Conservation (phyloP, 2,329 filamentous ascomycete species). For the Penicillium occitanis region DNA sequence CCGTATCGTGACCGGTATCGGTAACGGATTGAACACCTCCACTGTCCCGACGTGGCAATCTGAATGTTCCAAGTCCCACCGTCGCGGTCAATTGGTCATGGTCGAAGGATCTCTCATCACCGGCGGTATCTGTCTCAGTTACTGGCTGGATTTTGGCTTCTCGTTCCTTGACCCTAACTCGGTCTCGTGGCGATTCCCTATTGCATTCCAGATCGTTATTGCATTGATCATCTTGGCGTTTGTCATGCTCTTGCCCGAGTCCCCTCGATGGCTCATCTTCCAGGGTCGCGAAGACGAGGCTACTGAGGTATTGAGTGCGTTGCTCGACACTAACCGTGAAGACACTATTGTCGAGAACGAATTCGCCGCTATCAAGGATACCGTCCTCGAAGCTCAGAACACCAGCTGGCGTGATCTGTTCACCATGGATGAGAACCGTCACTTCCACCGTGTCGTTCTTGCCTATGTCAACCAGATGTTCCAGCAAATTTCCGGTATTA, state of each 20-base stretch:
- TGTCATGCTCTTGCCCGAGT: constrained; percentile 56
- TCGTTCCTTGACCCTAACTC: constrained; percentile 52
- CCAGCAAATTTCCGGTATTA: constrained; percentile 50
- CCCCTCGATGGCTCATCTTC: constrained; percentile 59
- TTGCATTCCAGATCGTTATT: constrained; percentile 59
- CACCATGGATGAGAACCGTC: constrained; percentile 57
- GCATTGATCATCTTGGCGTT: constrained; percentile 52
- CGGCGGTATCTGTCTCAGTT: constrained; percentile 51
- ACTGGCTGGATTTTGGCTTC: constrained; percentile 55
- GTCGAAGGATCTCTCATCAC: constrained; percentile 55
- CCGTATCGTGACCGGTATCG: constrained; percentile 53
- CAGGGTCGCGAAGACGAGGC: constrained; percentile 57
- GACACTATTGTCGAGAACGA: constrained; percentile 48
- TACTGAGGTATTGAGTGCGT: constrained; percentile 46
- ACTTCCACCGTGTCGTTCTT: constrained; percentile 56
- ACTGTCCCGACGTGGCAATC: constrained; percentile 55
- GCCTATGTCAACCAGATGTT: constrained; percentile 61
- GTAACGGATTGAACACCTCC: constrained; percentile 54
- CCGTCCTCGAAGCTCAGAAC: constrained; percentile 53
- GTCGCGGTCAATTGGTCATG: constrained; percentile 54
- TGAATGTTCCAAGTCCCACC: constrained; percentile 53
- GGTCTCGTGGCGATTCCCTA: constrained; percentile 57
- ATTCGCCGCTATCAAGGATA: constrained; percentile 55
- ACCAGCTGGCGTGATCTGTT: constrained; percentile 58
- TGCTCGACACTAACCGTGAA: constrained; percentile 50